Evolutionary conservation across 2,329 filamentous ascomycete genomes (phyloP), one percentile per base, ranked within the genome.

Genomic region (Celoporthe dispersa): DNA sequence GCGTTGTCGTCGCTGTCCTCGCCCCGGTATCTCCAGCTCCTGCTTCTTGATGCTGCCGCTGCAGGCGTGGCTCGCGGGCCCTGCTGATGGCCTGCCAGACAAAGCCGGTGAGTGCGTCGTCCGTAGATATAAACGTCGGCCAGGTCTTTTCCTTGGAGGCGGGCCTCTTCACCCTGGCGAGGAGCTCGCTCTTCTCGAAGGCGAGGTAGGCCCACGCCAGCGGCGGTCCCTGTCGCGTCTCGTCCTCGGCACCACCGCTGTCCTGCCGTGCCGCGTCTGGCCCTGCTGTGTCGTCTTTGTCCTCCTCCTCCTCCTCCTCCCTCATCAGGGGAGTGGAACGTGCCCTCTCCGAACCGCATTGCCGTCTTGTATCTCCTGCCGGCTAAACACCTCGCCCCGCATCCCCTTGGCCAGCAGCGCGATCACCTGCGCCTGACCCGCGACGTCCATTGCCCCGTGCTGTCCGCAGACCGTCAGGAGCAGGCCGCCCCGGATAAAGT

Each of bases 31-130:
- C 51, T 8, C 9, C 51, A 5, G 2, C 19, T 9, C 6, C 19
- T n/a, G 19, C 19, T 48, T 48, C 19, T 48, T 48, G n/a, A 33
- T 59, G 25, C 12, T 28, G 31, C 2, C 19, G 55, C 25, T 68
- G 39, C 0, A 85, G 70, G 1, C 82, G 81, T 0, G 77, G 70
- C 0, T 79, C 73, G 19, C 86, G 82, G 0, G 79, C 81, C 39
- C 81, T 81, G 0, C 78, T 76, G 12, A 85, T 73, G 0, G 78
- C 79, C 70, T 84, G 80, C 84, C 84, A 88, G 68, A 87, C 77
- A 62, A 88, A 83, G 0, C 85, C 84, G 2, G 77, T 84, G 19
- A 88, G 76, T 3, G 81, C 79, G 73, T 89, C 87, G 68, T 89
- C 86, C 0, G 85, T 88, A 1, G 86, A 86, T 31, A 88, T 75